A percentile compares a stretch with the other conserved stretches of the same genome.
Conservation (phyloP, 352 stramenopile species). For the Pythium aristosporum region DNA sequence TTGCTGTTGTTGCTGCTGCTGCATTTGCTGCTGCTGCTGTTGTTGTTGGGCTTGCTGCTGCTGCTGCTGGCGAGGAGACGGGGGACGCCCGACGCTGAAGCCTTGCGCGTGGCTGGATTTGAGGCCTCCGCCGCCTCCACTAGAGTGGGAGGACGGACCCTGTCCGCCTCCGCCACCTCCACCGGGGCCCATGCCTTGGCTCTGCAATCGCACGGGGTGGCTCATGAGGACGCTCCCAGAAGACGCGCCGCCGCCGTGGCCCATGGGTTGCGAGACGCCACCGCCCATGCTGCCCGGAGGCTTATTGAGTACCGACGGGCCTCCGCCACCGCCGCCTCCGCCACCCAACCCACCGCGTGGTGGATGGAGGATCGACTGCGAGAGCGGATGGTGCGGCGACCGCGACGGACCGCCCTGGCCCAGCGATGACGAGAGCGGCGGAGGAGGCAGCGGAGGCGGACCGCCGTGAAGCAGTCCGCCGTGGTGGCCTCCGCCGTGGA, state of each 20-base stretch:
- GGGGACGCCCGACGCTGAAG: slow-evolving; percentile 32
- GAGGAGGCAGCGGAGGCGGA: slow-evolving; percentile 58
- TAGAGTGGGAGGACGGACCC: slow-evolving; percentile 29
- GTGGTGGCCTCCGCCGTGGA: slow-evolving; percentile 54
- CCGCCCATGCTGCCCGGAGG: slow-evolving; percentile 26
- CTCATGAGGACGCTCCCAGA: slow-evolving; percentile 42
- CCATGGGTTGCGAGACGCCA: slow-evolving; percentile 26
- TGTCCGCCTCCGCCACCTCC: slow-evolving; percentile 30
- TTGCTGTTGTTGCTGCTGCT: slow-evolving; percentile 45
- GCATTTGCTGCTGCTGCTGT: slow-evolving; percentile 38
- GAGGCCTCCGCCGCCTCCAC: slow-evolving; percentile 13
- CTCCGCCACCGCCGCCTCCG: slow-evolving; percentile 31
- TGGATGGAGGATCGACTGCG: slow-evolving; percentile 69
- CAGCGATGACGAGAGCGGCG: slow-evolving; percentile 58
- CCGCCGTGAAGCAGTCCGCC: slow-evolving; percentile 55
- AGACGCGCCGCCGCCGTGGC: slow-evolving; percentile 15
- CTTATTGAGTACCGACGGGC: slow-evolving; percentile 59
- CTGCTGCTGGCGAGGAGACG: slow-evolving; percentile 34
- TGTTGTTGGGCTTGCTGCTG: slow-evolving; percentile 36
- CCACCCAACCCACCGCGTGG: slow-evolving; percentile 38
- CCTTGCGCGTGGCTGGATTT: slow-evolving; percentile 30
- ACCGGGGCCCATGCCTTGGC: slow-evolving; percentile 45
- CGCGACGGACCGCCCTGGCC: slow-evolving; percentile 42
- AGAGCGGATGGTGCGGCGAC: slow-evolving; percentile 65
- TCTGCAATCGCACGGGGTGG: slow-evolving; percentile 61